Evolutionary conservation across 2,329 filamentous ascomycete genomes (phyloP), one percentile per base, ranked within the genome.

Genomic region (Trichoderma atrobrunneum): DNA sequence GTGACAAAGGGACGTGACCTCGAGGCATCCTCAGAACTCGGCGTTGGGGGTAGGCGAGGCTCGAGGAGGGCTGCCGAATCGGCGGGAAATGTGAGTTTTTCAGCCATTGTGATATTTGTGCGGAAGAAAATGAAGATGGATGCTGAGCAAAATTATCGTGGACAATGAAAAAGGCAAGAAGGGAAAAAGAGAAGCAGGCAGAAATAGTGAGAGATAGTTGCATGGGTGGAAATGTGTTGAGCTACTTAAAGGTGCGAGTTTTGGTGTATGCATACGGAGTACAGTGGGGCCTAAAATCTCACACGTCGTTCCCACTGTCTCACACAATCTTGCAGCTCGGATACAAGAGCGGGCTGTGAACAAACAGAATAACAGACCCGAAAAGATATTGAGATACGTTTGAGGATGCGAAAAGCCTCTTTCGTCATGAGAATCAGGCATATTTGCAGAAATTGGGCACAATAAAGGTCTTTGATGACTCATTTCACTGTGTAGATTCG

Each of bases 1-100:
- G 95, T 98, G 64, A 94, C 87, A 79, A 87, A 88, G 12, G 85
- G 84, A 11, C 79, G 76, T 2, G 60, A 34, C 2, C 71, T n/a
- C 16, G 68, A 36, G 8, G 30, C 3, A 10, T 64, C n/a, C 26
- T 48, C 12, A n/a, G 39, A 1, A 3, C 26, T 12, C 48, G 32
- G 48, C 21, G 30, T 11, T 7, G 76, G 72, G 1, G 82, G 82
- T 7, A 84, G 77, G 24, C 80, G 80, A 36, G 78, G 72, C 66
- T 82, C 79, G 3, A 84, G 77, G 18, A 78, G 73, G 3, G 77
- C 76, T 10, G 79, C 80, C 8, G 79, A 78, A 32, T 79, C 72
- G 1, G 78, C 63, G 18, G 80, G 73, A 70, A 84, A 82, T 7
- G 68, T 78, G 68, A 84, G 79, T 18, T 76, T 32, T 54, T 82